A percentile compares a stretch with the other conserved stretches of the same genome.
These are phyloP conservation scores for Eragrostis nindensis DNA, from an alignment of 176 grass and related monocot species.

Conservation along the genomic window DNA sequence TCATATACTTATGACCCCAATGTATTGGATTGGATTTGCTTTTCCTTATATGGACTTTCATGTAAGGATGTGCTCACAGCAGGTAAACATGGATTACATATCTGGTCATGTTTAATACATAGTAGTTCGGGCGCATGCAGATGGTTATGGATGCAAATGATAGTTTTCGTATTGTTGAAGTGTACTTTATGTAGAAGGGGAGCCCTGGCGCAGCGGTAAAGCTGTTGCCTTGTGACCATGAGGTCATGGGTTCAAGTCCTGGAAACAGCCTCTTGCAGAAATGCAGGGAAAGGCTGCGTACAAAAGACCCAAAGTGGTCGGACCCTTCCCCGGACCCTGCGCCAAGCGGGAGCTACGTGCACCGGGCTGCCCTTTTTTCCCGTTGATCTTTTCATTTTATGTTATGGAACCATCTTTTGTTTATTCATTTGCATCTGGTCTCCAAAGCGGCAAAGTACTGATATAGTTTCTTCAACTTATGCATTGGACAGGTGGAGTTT, in stretches of 20 bases:
- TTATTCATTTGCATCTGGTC: conserved; percentile 23
- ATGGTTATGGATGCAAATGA: not conserved
- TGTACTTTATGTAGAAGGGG: not conserved
- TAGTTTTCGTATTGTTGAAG: not conserved
- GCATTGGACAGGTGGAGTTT: conserved; percentile 71
- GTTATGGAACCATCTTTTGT: not conserved
- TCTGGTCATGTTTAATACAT: not conserved
- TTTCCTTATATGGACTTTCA: not conserved
- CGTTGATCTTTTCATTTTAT: not conserved
- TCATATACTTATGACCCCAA: not conserved
- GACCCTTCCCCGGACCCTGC: too few species aligned
- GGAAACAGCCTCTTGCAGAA: too few species aligned
- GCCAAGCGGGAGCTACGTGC: too few species aligned
- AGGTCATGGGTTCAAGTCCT: too few species aligned
- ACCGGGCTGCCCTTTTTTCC: too few species aligned
- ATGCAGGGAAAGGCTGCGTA: too few species aligned
- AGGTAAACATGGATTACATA: not conserved
- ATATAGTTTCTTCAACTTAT: conserved; percentile 25
- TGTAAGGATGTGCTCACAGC: not conserved
- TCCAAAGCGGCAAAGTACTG: not conserved
- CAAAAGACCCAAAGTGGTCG: too few species aligned
- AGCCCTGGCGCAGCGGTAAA: too few species aligned
- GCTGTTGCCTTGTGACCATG: too few species aligned
- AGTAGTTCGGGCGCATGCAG: not conserved
- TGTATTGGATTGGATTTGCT: not conserved